phyloP scores from a whole-genome alignment of 1,139 yeast species.

The Taphrina flavorubra region DNA sequence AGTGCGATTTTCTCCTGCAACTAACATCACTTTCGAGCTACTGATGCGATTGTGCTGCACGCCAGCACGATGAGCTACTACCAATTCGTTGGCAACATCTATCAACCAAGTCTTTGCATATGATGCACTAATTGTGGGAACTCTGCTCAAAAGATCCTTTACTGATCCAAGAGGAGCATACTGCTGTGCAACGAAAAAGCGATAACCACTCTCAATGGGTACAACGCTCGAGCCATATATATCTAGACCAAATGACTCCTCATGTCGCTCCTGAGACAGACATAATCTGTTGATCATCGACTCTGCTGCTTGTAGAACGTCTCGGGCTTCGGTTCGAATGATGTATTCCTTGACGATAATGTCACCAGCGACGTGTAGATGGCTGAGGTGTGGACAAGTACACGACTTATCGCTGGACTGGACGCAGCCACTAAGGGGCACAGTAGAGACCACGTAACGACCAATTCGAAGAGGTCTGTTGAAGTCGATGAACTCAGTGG shows the following conservation, averaged over 20 bases:
- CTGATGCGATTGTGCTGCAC: constrained; percentile 72
- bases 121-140: constrained; percentile 69
- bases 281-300: neutral
- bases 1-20: constrained; percentile 56
- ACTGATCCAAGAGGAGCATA: constrained; percentile 65
- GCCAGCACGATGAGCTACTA: constrained; percentile 80
- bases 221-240: constrained; percentile 16
- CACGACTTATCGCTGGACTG: constrained; percentile 46
- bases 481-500: constrained; percentile 50
- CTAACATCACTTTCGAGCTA: constrained; percentile 64
- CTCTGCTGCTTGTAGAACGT: constrained; percentile 1
- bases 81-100: constrained; percentile 82
- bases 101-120: constrained; percentile 88
- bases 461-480: constrained; percentile 10
- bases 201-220: constrained; percentile 63
- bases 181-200: constrained; percentile 70
- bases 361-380: constrained; percentile 5
- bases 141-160: constrained; percentile 70
- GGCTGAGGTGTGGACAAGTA: constrained; percentile 8
- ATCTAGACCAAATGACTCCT: neutral
- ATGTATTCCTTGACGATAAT: constrained; percentile 25
- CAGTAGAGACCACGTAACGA: neutral
- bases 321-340: neutral
- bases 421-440: constrained; percentile 28
- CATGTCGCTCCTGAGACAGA: neutral